Conservation (phyloP, 2,329 filamentous ascomycete species). For the Ophiocordyceps camponoti-saundersi region DNA sequence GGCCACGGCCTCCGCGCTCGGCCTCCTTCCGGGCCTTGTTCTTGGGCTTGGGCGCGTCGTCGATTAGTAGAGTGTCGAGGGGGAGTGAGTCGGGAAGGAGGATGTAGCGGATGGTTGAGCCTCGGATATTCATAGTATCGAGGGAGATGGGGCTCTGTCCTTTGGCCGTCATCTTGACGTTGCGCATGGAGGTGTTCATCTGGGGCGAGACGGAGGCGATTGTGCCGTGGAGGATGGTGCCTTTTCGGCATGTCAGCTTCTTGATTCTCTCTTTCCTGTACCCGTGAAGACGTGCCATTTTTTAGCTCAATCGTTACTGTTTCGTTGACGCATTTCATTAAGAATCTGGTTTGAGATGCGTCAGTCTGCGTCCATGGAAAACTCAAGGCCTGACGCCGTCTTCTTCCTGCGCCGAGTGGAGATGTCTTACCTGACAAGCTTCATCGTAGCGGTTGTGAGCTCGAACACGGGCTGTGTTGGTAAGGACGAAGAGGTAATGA, state of each 20-base stretch:
- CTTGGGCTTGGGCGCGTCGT: constrained; percentile 96
- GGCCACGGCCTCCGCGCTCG: constrained; percentile 36
- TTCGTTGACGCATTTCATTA: constrained; percentile 99
- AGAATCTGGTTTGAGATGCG: constrained; percentile 47
- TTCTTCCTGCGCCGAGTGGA: neutral
- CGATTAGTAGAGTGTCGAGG: constrained; percentile 85
- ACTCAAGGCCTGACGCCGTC: neutral
- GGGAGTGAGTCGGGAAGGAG: constrained; percentile 93
- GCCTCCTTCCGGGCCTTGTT: constrained; percentile 97
- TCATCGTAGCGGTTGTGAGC: constrained; percentile 46
- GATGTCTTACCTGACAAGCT: constrained; percentile 69
- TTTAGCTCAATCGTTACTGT: constrained; percentile 97
- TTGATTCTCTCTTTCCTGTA: constrained; percentile 2
- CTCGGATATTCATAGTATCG: constrained; percentile 92
- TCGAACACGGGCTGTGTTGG: neutral
- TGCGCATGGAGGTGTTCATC: constrained; percentile 95
- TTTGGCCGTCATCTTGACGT: constrained; percentile 89
- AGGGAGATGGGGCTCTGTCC: constrained; percentile 75
- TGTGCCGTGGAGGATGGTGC: constrained; percentile 90
- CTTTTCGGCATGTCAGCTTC: constrained; percentile 24
- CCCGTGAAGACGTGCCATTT: constrained; percentile 48
- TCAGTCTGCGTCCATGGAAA: constrained; percentile 2
- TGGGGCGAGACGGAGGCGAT: constrained; percentile 93
- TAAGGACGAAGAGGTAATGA: neutral
- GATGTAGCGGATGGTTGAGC: constrained; percentile 89